Evolutionary conservation across 2,329 filamentous ascomycete species (phyloP).

Genomic region (Emmonsia crescens): DNA sequence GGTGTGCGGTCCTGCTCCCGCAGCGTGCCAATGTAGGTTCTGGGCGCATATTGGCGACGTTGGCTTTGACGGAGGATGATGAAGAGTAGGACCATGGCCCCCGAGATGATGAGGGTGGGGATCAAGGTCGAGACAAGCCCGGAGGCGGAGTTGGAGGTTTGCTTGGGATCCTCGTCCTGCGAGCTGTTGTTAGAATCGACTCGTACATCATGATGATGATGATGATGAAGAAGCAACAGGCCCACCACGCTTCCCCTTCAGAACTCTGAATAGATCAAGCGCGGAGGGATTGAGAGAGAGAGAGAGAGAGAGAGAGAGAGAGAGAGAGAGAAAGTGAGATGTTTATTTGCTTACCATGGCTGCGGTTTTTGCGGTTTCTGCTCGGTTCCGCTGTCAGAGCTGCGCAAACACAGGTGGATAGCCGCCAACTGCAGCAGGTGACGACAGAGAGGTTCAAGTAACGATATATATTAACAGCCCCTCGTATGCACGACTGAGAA

Average conservation of each 20-base stretch:
- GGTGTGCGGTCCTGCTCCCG: slow-evolving; percentile 47
- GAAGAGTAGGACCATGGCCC: slow-evolving; percentile 40
- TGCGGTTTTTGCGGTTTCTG: not conserved
- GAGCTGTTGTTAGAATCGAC: slow-evolving; percentile 1
- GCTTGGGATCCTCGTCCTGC: slow-evolving; percentile 8
- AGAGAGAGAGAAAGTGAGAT: slow-evolving; percentile 5
- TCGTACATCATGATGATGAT: not conserved
- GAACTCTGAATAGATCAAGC: not conserved
- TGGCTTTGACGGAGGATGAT: slow-evolving; percentile 40
- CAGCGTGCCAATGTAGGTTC: slow-evolving; percentile 45
- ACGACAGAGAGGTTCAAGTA: not conserved
- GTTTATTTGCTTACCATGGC: not conserved
- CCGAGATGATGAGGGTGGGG: slow-evolving; percentile 35
- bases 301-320: not conserved
- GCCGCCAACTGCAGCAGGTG: not conserved
- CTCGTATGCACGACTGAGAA: not conserved
- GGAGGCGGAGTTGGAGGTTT: slow-evolving; percentile 25
- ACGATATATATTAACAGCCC: not conserved
- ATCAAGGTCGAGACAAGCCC: slow-evolving; percentile 41
- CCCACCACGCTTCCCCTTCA: not conserved
- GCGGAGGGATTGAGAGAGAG: not conserved
- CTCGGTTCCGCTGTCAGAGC: not conserved
- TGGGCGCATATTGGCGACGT: slow-evolving; percentile 43
- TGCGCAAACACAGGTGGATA: not conserved
- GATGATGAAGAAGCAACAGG: not conserved